phyloP scores from a whole-genome alignment of 768 basidiomycete species.

The Phylloporus sp. region DNA sequence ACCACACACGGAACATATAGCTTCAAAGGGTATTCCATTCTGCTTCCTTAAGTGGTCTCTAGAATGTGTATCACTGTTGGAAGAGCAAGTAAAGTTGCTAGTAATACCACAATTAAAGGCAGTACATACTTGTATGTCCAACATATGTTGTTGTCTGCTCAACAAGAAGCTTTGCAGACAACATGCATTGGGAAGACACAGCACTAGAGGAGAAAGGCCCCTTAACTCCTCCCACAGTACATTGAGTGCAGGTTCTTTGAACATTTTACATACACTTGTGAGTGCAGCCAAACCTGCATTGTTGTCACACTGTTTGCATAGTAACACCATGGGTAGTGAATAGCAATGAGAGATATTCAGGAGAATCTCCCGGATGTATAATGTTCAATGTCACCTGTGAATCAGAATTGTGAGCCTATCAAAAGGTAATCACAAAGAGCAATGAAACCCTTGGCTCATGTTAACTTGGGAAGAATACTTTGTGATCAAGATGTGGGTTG shows the following conservation, averaged over 20 bases:
- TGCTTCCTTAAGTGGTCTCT: not conserved
- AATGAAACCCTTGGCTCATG: too few species aligned
- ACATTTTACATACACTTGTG: not conserved
- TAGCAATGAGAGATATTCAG: not conserved
- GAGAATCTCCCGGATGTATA: not conserved
- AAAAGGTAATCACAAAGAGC: too few species aligned
- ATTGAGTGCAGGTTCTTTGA: not conserved
- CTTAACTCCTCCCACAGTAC: not conserved
- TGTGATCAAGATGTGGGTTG: too few species aligned
- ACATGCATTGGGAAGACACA: not conserved
- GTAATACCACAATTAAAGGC: not conserved
- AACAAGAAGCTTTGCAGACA: too few species aligned
- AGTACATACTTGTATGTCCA: not conserved
- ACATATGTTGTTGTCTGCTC: too few species aligned
- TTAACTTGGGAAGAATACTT: too few species aligned
- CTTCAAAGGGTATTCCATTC: not conserved
- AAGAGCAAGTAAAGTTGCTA: not conserved
- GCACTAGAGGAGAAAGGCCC: not conserved
- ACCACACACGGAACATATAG: not conserved
- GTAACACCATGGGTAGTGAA: not conserved
- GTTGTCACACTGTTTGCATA: not conserved
- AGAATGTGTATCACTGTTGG: not conserved
- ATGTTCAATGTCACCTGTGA: too few species aligned
- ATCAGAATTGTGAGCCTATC: too few species aligned
- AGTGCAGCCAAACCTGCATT: not conserved